Base-by-base conservation (phyloP, 1,284 basidiomycete species). In the Leccinum fallax region DNA sequence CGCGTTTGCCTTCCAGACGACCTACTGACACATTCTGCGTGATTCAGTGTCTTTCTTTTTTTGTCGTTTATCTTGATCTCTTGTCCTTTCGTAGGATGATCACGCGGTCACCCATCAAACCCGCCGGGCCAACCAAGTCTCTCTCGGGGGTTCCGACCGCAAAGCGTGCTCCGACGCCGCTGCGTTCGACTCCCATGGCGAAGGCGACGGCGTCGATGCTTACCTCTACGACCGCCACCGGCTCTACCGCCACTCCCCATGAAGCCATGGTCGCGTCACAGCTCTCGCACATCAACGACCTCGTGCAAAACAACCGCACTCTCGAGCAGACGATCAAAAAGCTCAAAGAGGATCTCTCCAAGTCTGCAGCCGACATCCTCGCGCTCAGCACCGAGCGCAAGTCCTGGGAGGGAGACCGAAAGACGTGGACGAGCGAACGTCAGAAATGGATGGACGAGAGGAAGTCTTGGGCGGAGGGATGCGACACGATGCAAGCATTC, bases 211-310 rank as follows among this genome's bases (percentile, higher is more conserved):
- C 72, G 1, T 74, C 72, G 2, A 65, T 74, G 34, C 67, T 73
- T 9, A 70, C 73, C 4, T 75, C 71, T 5, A 51, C 71, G 6
- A 72, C 71, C 2, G 71, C 69, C 24, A 75, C 71, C 2, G 73
- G 71, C 7, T 72, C 71, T 32, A 72, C 64, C 6, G 52, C 72
- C 48, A 72, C 76, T 49, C 81, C 81, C 4, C 74, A 81, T 55
- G 84, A 87, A 63, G 78, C 85, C 26, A 80, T 83, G 79, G 76
- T 78, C 61, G 71, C 77, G 26, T 82, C 85, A 10, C 83, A 87
- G 69, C 85, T 85, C 61, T 74, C 79, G 5, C 88, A 89, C 68
- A 88, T 90, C 59, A 81, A 85, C 58, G 87, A 90, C 54, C 81
- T 90, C 56, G 85, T 89, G 3, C 81, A 86, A 65, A 79, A 84